Conservation (phyloP, 2,329 filamentous ascomycete genomes). For the Fusarium piperis region DNA sequence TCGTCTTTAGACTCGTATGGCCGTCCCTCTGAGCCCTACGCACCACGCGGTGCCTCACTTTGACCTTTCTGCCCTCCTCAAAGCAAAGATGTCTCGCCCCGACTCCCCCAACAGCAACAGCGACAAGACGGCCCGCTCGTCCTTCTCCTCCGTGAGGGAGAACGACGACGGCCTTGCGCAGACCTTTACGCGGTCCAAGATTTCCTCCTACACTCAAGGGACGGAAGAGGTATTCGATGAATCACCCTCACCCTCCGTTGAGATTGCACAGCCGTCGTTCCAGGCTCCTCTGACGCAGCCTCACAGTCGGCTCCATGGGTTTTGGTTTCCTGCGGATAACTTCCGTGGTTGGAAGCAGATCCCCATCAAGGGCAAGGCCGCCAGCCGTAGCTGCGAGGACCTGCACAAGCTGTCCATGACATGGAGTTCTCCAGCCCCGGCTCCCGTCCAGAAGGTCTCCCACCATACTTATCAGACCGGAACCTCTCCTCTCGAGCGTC, state of each 20-base stretch:
- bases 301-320: slow-evolving; percentile 65
- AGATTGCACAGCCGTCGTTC: slow-evolving; percentile 58
- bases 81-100: slow-evolving; percentile 51
- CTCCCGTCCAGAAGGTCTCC: slow-evolving; percentile 41
- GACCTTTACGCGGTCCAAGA: slow-evolving; percentile 70
- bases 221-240: slow-evolving; percentile 64
- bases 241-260: slow-evolving; percentile 53
- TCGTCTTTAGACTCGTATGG: slow-evolving; percentile 43
- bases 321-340: slow-evolving; percentile 66
- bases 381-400: slow-evolving; percentile 70
- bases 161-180: slow-evolving; percentile 68
- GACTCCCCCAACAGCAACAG: slow-evolving; percentile 47
- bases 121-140: slow-evolving; percentile 59
- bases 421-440: slow-evolving; percentile 58
- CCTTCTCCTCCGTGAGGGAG: slow-evolving; percentile 71
- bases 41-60: slow-evolving; percentile 50
- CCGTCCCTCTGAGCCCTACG: slow-evolving; percentile 44
- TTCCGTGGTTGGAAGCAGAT: slow-evolving; percentile 73
- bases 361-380: slow-evolving; percentile 65
- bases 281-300: slow-evolving; percentile 64
- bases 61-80: slow-evolving; percentile 48
- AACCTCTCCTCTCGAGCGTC: slow-evolving; percentile 68
- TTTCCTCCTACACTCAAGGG: slow-evolving; percentile 65
- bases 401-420: slow-evolving; percentile 64
- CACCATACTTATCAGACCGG: slow-evolving; percentile 53